Base-by-base conservation (phyloP, 306 rosid genomes). In the Astragalus membranaceus region DNA sequence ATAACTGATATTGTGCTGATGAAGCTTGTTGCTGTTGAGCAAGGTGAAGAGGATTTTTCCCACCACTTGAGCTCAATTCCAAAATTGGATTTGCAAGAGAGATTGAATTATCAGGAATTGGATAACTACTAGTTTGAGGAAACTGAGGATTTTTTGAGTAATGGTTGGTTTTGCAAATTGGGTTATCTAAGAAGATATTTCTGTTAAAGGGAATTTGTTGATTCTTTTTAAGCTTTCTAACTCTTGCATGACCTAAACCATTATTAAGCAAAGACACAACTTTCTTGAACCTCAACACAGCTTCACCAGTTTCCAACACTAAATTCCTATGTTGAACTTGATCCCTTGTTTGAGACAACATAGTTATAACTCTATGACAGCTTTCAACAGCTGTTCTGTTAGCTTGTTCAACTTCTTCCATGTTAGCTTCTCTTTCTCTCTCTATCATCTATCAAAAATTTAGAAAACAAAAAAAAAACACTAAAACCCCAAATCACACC, bases 351-450 rank as follows among this genome's bases (percentile, higher is more conserved):
- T 86, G 88, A 83, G 87, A 79, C 79, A 94, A 72, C 52, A 88
- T 52, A 71, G 68, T 81, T 5, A 91, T 68, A 70, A 91, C 95
- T 79, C 92, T 85, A 64, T 86, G 95, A 73, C 97, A 86, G 81
- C 90, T 88, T 68, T 85, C 87, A 67, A 91, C 90, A 63, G 97
- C 97, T 75, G 74, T 81, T 81, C 85, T 91, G 66, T 85, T 88
- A 63, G 95, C 97, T 85, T 85, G 86, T 79, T 91, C 97, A 73
- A 91, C 92, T 44, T 80, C 92, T 70, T 91, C 92, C 97, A 91
- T 91, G 3, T 13, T 56, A 78, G 43, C 56, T 59, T 77, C 52
- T 62, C 50, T 62, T n/a, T 46, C 51, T 5, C 17, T 12, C n/a
- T 46, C 74, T 58, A 50, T 63, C 74, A 50, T 63, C 74, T 73